Evolutionary conservation across 306 rosid genomes (phyloP).

Genomic region (Sphenostylis stenocarpa): DNA sequence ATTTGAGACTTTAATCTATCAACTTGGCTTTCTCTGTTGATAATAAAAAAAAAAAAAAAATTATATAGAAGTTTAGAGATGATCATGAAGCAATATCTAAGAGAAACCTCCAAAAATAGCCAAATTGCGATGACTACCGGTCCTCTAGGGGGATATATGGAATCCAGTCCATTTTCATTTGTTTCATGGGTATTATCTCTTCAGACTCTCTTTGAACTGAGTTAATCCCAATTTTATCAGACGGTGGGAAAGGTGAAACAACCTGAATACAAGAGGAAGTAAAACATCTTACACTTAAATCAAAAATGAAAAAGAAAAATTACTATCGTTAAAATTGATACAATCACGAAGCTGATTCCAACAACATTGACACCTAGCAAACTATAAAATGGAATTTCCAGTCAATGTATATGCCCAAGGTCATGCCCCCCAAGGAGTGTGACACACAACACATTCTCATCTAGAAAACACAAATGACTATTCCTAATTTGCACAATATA

Average conservation of each 20-base stretch:
- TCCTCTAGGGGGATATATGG: constrained; percentile 70
- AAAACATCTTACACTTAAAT: not conserved
- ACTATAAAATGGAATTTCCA: not conserved
- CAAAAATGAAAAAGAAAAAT: not conserved
- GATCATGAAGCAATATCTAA: not conserved
- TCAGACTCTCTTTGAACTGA: constrained; percentile 81
- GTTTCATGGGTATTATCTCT: constrained; percentile 82
- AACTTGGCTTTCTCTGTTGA: constrained; percentile 61
- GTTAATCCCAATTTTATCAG: constrained; percentile 72
- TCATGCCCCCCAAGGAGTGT: not conserved
- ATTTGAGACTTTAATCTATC: constrained; percentile 59
- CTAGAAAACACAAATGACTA: not conserved
- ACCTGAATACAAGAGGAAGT: constrained; percentile 38
- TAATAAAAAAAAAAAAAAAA: not conserved
- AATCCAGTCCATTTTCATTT: constrained; percentile 93
- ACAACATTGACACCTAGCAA: not conserved
- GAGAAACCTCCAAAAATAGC: not conserved
- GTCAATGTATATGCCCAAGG: not conserved
- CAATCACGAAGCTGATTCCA: not conserved
- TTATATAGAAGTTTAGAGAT: constrained; percentile 1
- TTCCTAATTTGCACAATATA: not conserved
- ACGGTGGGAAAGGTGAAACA: constrained; percentile 79
- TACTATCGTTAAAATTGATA: not conserved
- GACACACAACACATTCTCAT: not conserved
- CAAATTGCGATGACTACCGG: constrained; percentile 27